These are phyloP conservation scores for Geum urbanum DNA, from an alignment of 306 rosid genomes.

Conservation along the genomic window DNA sequence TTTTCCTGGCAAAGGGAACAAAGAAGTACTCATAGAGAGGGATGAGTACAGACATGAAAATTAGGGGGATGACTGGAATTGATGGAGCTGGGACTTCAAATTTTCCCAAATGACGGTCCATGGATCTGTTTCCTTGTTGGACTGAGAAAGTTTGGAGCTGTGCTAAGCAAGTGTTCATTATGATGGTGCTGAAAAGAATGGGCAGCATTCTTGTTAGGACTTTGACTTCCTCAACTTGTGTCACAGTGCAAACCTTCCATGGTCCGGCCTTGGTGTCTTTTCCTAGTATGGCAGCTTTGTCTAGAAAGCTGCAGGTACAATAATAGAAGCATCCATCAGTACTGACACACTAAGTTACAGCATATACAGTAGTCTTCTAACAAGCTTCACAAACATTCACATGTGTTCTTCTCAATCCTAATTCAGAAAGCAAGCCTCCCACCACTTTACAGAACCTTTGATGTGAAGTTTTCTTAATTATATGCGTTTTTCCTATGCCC, in stretches of 20 bases:
- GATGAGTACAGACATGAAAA: constrained; percentile 57
- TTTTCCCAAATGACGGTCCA: constrained; percentile 54
- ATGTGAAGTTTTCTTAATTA: not conserved
- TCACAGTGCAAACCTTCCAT: constrained; percentile 74
- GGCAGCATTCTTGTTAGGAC: constrained; percentile 76
- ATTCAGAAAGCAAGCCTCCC: not conserved
- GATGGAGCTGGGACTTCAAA: constrained; percentile 65
- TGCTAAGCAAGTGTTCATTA: constrained; percentile 85
- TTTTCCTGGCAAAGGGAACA: constrained; percentile 68
- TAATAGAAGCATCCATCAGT: not conserved
- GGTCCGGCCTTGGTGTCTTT: constrained; percentile 34
- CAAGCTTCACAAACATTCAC: not conserved
- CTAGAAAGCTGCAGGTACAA: constrained; percentile 49
- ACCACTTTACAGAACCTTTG: constrained; percentile 4
- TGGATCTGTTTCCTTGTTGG: constrained; percentile 51
- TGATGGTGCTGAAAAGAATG: constrained; percentile 64
- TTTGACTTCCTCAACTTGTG: constrained; percentile 89
- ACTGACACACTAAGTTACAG: not conserved
- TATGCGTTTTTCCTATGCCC: not conserved
- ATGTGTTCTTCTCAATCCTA: not conserved
- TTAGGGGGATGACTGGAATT: constrained; percentile 64
- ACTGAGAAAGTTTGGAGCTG: constrained; percentile 90
- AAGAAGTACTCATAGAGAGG: constrained; percentile 65
- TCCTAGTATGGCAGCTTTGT: constrained; percentile 61
- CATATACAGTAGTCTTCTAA: not conserved